phyloP scores from a whole-genome alignment of 2,329 filamentous ascomycete genomes.

The Trichophyton benhamiae region DNA sequence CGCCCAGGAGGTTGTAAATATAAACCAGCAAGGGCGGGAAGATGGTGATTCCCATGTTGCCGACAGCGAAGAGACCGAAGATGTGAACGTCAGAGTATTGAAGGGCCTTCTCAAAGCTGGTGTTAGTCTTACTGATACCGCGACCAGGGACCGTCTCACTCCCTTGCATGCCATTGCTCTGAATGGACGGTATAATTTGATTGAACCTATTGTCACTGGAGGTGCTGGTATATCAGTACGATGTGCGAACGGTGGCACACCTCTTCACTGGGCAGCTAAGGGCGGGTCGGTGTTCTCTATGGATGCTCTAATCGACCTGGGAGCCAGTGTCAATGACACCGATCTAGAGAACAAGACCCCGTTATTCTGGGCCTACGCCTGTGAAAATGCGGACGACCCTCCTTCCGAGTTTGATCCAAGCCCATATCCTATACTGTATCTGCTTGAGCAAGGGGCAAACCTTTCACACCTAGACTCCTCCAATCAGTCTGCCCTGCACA shows the following conservation, averaged over 20 bases:
- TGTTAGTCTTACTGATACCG: background rate
- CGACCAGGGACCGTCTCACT: background rate
- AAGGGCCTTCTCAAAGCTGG: background rate
- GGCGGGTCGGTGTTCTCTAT: background rate
- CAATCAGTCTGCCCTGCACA: background rate
- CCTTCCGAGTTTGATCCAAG: background rate
- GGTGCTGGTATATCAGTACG: background rate
- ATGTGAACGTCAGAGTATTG: background rate
- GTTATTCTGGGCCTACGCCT: background rate
- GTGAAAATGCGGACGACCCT: too few species aligned
- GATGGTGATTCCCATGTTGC: background rate
- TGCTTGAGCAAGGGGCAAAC: background rate
- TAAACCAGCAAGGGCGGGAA: too few species aligned
- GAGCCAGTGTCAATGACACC: background rate
- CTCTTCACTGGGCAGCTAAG: background rate
- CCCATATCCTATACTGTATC: background rate
- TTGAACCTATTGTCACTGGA: background rate
- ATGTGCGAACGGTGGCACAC: background rate
- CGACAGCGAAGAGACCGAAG: background rate
- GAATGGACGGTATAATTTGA: background rate
- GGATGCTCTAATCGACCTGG: background rate
- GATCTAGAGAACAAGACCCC: background rate
- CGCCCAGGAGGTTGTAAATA: too few species aligned
- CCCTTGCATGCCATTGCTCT: background rate
- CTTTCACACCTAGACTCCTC: background rate